A percentile compares a stretch with the other conserved stretches of the same genome.
These are phyloP conservation scores for Daldinia childiae DNA, from an alignment of 495 filamentous ascomycete species.

Conservation along the genomic window DNA sequence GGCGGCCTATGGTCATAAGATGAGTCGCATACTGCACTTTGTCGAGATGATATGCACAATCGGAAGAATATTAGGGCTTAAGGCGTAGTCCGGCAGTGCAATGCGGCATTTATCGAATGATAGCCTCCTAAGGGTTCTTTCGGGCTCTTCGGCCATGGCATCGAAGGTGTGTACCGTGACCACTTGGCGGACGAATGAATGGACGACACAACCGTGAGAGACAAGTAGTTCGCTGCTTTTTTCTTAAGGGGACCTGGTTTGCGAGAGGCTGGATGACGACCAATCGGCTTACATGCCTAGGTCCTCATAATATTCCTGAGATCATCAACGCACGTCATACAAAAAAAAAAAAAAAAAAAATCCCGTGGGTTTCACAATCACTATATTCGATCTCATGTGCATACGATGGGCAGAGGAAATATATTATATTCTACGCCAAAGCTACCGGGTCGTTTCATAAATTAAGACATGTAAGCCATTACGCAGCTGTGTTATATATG, in stretches of 20 bases:
- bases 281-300: slow-evolving; percentile 23
- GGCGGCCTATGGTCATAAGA: slow-evolving; percentile 2
- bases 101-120: slow-evolving; percentile 23
- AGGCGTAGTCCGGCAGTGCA: slow-evolving; percentile 4
- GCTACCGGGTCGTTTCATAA: background rate
- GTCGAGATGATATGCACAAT: slow-evolving; percentile 5
- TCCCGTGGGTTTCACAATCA: slow-evolving; percentile 20
- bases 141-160: slow-evolving; percentile 6
- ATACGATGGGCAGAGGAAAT: background rate
- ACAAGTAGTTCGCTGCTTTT: background rate
- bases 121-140: background rate
- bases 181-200: slow-evolving; percentile 13
- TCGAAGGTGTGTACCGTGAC: slow-evolving; percentile 17
- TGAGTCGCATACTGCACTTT: background rate
- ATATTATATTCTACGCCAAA: slow-evolving; percentile 7
- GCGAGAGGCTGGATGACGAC: slow-evolving; percentile 12
- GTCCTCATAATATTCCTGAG: slow-evolving; percentile 2
- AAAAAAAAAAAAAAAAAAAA: slow-evolving; percentile 6
- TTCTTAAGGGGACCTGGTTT: background rate
- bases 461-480: background rate
- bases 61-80: background rate
- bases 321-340: slow-evolving; percentile 19
- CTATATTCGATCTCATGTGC: slow-evolving; percentile 18
- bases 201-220: slow-evolving; percentile 21
- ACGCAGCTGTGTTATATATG: slow-evolving; percentile 1